These are phyloP conservation scores for Solanum sitiens DNA, from an alignment of 257 asterid species.

Conservation along the genomic window DNA sequence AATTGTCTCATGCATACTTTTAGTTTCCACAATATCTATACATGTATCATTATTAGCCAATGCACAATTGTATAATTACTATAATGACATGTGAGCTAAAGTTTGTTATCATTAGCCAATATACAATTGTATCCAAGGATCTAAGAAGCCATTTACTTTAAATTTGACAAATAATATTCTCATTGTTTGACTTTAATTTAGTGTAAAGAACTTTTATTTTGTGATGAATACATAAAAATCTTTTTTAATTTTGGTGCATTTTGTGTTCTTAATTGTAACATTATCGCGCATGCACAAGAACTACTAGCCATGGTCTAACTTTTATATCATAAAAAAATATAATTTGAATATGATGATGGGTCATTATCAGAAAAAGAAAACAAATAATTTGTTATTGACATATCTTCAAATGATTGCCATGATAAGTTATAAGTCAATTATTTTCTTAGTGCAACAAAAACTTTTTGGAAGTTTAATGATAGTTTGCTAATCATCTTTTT, in stretches of 20 bases:
- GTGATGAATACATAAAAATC: neutral
- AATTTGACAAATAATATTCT: neutral
- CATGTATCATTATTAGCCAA: neutral
- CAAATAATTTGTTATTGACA: neutral
- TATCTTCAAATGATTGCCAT: constrained; percentile 1
- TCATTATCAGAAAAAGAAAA: neutral
- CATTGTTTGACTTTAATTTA: neutral
- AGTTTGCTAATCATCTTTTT: neutral
- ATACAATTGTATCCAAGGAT: neutral
- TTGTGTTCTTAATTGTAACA: neutral
- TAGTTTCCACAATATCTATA: neutral
- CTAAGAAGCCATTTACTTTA: neutral
- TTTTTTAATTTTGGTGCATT: neutral
- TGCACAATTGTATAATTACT: neutral
- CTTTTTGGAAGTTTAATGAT: neutral
- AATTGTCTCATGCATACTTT: neutral
- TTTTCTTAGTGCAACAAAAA: neutral
- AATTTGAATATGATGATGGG: neutral
- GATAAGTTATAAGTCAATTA: neutral
- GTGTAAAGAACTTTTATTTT: neutral
- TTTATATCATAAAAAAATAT: neutral
- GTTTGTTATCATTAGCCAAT: neutral
- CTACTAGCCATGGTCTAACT: neutral
- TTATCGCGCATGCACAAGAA: neutral
- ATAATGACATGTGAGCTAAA: neutral